Evolutionary conservation across 176 grass and related monocot species (phyloP).

Genomic region (Themeda triandra): DNA sequence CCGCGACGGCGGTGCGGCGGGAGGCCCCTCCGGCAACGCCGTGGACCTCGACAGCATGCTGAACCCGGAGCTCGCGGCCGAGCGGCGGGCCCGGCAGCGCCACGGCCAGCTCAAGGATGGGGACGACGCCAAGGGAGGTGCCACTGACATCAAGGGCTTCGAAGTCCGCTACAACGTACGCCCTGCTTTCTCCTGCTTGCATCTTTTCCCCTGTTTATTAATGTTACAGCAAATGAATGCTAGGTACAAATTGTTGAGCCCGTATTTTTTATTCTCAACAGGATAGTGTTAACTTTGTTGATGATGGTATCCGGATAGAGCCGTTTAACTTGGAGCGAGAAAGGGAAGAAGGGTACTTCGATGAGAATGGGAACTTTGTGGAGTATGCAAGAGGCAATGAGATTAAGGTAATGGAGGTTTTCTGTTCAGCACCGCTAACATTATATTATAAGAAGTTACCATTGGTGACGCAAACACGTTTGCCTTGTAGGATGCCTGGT

Average conservation of each 20-base stretch:
- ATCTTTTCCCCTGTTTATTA: neutral
- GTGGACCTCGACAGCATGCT: slow-evolving; percentile 52
- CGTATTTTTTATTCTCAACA: slow-evolving; percentile 45
- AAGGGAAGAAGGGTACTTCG: slow-evolving; percentile 96
- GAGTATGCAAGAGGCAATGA: slow-evolving; percentile 75
- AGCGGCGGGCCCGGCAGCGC: slow-evolving; percentile 65
- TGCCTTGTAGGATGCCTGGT: slow-evolving; percentile 82
- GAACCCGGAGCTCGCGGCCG: slow-evolving; percentile 62
- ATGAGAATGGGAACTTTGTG: slow-evolving; percentile 86
- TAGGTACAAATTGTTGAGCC: neutral
- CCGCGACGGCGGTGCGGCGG: slow-evolving; percentile 17
- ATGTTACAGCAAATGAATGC: neutral
- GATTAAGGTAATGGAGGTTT: slow-evolving; percentile 59
- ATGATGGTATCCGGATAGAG: slow-evolving; percentile 84
- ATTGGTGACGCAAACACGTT: slow-evolving; percentile 7
- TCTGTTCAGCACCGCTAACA: neutral
- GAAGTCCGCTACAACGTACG: slow-evolving; percentile 81
- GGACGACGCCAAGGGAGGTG: slow-evolving; percentile 46
- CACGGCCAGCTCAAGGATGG: slow-evolving; percentile 27
- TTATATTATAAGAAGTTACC: neutral
- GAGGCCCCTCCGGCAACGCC: neutral
- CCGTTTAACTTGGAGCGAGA: slow-evolving; percentile 98
- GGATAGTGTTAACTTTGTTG: slow-evolving; percentile 69
- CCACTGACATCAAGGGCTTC: slow-evolving; percentile 37
- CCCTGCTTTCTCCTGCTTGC: neutral